Evolutionary conservation across 192 early-diverging fungal species (phyloP).

Genomic region (Backusella tarrabulga): DNA sequence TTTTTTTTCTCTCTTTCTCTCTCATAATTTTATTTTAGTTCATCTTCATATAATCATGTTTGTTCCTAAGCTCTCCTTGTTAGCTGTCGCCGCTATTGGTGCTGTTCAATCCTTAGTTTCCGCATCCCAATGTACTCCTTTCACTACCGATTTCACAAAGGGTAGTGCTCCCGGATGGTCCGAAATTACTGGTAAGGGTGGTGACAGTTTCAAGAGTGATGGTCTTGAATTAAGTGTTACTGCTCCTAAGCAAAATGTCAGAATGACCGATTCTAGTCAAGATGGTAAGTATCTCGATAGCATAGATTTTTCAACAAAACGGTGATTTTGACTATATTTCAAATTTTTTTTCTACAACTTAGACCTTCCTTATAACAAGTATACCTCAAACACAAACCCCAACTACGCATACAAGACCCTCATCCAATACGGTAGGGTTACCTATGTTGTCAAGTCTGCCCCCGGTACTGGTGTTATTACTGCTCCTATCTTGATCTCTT

Average conservation of each 20-base stretch:
- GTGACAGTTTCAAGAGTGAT: background rate
- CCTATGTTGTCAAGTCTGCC: constrained; percentile 32
- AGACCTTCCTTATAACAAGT: constrained; percentile 14
- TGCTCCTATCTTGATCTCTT: constrained; percentile 24
- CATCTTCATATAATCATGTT: background rate
- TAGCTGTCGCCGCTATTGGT: background rate
- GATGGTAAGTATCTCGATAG: background rate
- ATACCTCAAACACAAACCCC: constrained; percentile 21
- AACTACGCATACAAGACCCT: constrained; percentile 25
- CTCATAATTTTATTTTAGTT: background rate
- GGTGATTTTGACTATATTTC: background rate
- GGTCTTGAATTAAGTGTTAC: background rate
- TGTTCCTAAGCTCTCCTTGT: background rate
- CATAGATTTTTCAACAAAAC: background rate
- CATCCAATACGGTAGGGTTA: constrained; percentile 41
- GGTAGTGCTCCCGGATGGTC: background rate
- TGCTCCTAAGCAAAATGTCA: background rate
- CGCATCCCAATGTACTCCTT: background rate
- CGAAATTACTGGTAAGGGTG: background rate
- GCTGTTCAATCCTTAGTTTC: background rate
- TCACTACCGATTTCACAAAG: background rate
- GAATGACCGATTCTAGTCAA: background rate
- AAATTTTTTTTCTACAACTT: background rate
- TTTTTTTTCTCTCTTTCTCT: background rate
- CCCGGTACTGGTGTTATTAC: constrained; percentile 24